Conservation (phyloP, 148 eudicot species). For the Nepenthes mirabilis region DNA sequence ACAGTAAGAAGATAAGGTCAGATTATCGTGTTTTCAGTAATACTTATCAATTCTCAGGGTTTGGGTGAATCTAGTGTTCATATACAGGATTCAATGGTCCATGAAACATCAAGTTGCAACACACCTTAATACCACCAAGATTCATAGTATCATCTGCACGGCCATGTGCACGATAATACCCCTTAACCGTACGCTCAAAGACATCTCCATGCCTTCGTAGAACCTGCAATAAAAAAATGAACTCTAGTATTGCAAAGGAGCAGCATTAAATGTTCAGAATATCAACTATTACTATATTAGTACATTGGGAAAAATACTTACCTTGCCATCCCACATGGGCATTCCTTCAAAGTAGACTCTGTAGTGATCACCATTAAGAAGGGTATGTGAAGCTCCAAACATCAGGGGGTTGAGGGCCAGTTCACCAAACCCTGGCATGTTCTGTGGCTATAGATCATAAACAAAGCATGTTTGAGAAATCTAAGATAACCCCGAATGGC, state of each 20-base stretch:
- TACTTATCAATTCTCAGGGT: background rate
- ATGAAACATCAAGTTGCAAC: background rate
- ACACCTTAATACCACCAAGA: conserved; percentile 96
- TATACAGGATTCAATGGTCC: too few species aligned
- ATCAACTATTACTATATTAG: background rate
- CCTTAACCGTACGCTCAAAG: conserved; percentile 67
- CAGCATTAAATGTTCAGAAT: background rate
- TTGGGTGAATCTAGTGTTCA: background rate
- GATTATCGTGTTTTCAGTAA: background rate
- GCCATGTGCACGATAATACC: conserved; percentile 93
- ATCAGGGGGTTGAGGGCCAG: conserved; percentile 76
- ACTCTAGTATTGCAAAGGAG: background rate
- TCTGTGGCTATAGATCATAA: conserved; percentile 39
- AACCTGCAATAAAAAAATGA: conserved; percentile 24
- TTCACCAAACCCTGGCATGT: conserved; percentile 71
- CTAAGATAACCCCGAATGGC: too few species aligned
- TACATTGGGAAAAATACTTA: conserved; percentile 3
- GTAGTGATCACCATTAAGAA: conserved; percentile 80
- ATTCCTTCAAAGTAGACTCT: conserved; percentile 76
- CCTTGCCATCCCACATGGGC: conserved; percentile 90
- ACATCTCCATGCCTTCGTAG: conserved; percentile 94
- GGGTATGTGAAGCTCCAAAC: conserved; percentile 85
- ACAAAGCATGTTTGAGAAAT: conserved; percentile 2
- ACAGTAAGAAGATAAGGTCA: background rate
- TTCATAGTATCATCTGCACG: conserved; percentile 99